These are phyloP conservation scores for Coemansia sp. DNA, from an alignment of 192 early-diverging fungal species.

Conservation along the genomic window DNA sequence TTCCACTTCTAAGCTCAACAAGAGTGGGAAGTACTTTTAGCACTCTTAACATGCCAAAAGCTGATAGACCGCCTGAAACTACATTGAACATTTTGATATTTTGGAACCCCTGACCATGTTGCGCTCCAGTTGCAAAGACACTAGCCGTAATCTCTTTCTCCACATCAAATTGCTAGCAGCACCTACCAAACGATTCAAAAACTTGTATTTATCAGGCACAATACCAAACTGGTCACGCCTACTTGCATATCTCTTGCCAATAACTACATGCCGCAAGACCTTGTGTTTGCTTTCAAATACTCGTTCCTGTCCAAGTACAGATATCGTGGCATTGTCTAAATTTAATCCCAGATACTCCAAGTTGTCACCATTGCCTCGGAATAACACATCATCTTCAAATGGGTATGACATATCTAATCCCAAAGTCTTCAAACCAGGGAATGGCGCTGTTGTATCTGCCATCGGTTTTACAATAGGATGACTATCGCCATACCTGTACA, in stretches of 20 bases:
- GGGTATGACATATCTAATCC: not conserved
- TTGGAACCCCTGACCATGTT: too few species aligned
- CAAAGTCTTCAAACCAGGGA: not conserved
- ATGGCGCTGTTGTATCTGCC: not conserved
- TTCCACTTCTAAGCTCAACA: too few species aligned
- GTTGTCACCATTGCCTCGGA: slow-evolving; percentile 3
- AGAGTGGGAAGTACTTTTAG: too few species aligned
- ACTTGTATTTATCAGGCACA: not conserved
- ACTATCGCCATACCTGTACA: not conserved
- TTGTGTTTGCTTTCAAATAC: not conserved
- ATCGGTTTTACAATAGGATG: not conserved
- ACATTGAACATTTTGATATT: too few species aligned
- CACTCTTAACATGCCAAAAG: too few species aligned
- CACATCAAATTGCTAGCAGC: not conserved
- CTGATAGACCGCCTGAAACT: too few species aligned
- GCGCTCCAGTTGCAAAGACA: too few species aligned
- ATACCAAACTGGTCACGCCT: not conserved
- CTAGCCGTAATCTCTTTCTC: too few species aligned
- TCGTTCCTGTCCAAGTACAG: not conserved
- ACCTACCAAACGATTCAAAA: not conserved
- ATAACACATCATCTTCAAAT: slow-evolving; percentile 12
- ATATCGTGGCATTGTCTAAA: not conserved
- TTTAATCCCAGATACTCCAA: not conserved
- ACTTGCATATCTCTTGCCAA: too few species aligned
- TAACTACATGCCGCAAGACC: not conserved